Evolutionary conservation across 441 rosid genomes (phyloP).

Genomic region (Croton laevigatus): DNA sequence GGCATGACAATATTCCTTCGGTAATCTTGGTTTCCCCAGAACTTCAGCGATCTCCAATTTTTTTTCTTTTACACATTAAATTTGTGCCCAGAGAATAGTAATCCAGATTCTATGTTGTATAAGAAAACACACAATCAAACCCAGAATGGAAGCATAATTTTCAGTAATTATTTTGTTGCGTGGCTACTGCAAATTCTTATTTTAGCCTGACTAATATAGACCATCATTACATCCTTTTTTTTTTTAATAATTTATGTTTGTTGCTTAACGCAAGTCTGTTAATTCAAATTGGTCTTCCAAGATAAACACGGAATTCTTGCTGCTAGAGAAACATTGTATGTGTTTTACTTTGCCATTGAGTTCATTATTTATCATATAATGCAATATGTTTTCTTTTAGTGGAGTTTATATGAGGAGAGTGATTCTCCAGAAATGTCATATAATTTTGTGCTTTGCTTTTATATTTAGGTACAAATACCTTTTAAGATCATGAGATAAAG

Average conservation of each 20-base stretch:
- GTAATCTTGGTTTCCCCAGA: slow-evolving; percentile 13
- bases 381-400: neutral
- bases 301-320: neutral
- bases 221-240: neutral
- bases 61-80: neutral
- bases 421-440: neutral
- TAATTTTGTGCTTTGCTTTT: neutral
- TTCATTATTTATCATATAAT: neutral
- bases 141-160: neutral
- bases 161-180: neutral
- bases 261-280: neutral
- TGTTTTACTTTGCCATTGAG: neutral
- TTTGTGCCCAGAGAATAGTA: neutral
- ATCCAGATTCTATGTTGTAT: no score
- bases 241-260: neutral
- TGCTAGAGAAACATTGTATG: neutral
- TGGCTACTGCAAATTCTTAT: neutral
- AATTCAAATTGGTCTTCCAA: neutral
- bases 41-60: neutral
- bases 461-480: neutral
- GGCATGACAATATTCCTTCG: slow-evolving; percentile 20
- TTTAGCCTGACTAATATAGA: neutral
- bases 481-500: neutral
- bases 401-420: neutral
- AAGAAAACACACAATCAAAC: neutral